Evolutionary conservation across 2,329 filamentous ascomycete genomes (phyloP), one percentile per base, ranked within the genome.

Genomic region (Colletotrichum theobromicola): DNA sequence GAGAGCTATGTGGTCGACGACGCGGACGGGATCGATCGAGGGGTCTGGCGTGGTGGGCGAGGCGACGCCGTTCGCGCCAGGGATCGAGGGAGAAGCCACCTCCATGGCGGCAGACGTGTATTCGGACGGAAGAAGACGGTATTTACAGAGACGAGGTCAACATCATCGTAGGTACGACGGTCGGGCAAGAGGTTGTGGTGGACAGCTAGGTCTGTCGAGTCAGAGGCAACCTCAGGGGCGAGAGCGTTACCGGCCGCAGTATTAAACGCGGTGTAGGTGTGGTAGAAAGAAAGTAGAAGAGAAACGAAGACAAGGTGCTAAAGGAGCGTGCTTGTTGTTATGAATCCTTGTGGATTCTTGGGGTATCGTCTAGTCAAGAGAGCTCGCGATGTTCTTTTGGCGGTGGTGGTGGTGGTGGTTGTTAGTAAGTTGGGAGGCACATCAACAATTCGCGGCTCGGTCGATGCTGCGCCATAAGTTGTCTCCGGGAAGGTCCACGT

Each of bases 1-100:
- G 74, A 91, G 89, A 50, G 89, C 89, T 75, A 96, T 87, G 83
- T 96, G 92, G 74, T 95, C 92, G 77, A 96, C 88, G 66, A 96
- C 88, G 78, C 90, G 86, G 77, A 86, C 87, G n/a, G 94, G 91
- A 80, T 95, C 94, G 81, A 94, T 86, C 76, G 88, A 86, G 73
- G 87, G 86, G 77, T 91, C 90, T 61, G 88, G 79, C 70, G 88
- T 79, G 68, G 88, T 79, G 68, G 81, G 77, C 58, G 83, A 76
- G 55, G 82, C 76, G 65, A 87, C 83, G 79, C 88, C 89, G 81
- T 90, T 90, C 73, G 86, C 76, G 75, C 84, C 82, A 75, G 86
- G 79, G 76, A 83, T 83, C 80, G 85, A 84, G 72, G 88, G 82
- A 72, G 88, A 85, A 70, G 86, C 86, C 77, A 89, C 87, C 83